phyloP scores from a whole-genome alignment of 2,329 filamentous ascomycete genomes.

The Ceratocystis diversiconidia region DNA sequence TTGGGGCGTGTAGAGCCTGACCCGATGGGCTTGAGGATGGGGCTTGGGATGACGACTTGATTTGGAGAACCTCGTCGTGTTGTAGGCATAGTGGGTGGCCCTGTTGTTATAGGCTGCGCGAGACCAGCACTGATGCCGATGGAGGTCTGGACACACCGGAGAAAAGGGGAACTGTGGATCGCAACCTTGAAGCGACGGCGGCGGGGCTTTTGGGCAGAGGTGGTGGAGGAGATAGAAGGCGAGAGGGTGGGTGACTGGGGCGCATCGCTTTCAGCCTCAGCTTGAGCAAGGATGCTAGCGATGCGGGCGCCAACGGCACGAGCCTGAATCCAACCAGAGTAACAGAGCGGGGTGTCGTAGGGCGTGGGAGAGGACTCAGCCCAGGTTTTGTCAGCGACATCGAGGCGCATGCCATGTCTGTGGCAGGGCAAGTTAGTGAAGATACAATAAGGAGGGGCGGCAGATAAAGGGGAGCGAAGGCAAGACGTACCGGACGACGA shows the following conservation, averaged over 20 bases:
- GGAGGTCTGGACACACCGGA: conserved; percentile 59
- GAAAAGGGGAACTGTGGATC: conserved; percentile 85
- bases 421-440: conserved; percentile 2
- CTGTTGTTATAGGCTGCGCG: conserved; percentile 41
- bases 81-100: conserved; percentile 20
- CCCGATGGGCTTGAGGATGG: conserved; percentile 17
- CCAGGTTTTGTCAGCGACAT: conserved; percentile 91
- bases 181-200: conserved; percentile 60
- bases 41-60: conserved; percentile 16
- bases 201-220: conserved; percentile 13
- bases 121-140: conserved; percentile 49
- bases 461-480: background rate
- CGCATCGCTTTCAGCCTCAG: conserved; percentile 32
- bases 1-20: conserved; percentile 7
- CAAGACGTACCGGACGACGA: conserved; percentile 30
- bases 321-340: conserved; percentile 83
- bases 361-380: conserved; percentile 83
- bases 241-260: conserved; percentile 18
- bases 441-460: background rate
- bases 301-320: conserved; percentile 72
- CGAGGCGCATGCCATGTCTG: conserved; percentile 83
- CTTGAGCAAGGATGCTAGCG: conserved; percentile 50
- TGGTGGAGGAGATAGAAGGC: conserved; percentile 3
- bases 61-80: conserved; percentile 7
- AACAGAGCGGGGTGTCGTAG: conserved; percentile 90